phyloP scores from a whole-genome alignment of 2,329 filamentous ascomycete species.

The Metarhizium guizhouense region DNA sequence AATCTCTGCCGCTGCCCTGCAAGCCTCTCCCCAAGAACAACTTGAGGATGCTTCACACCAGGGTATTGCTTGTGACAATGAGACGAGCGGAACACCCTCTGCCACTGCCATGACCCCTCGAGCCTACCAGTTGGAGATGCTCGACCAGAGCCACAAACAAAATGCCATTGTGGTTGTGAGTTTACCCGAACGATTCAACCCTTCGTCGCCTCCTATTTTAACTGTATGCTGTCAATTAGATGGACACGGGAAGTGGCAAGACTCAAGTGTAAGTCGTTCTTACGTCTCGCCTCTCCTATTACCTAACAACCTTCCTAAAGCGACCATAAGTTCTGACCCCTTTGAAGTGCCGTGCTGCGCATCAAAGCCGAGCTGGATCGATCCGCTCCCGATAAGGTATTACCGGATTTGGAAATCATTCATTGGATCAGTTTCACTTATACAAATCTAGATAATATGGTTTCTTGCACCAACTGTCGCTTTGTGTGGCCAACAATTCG shows the following conservation, averaged over 20 bases:
- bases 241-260: slow-evolving; percentile 75
- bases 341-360: slow-evolving; percentile 53
- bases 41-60: not conserved
- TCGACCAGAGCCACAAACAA: slow-evolving; percentile 54
- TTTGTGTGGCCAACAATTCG: slow-evolving; percentile 57
- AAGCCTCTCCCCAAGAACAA: slow-evolving; percentile 2
- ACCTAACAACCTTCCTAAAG: not conserved
- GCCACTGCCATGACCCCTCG: slow-evolving; percentile 33
- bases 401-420: not conserved
- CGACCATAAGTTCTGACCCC: not conserved
- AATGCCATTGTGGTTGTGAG: slow-evolving; percentile 66
- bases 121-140: slow-evolving; percentile 70
- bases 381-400: slow-evolving; percentile 43
- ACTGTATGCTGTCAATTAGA: slow-evolving; percentile 34
- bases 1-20: slow-evolving; percentile 7
- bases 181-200: slow-evolving; percentile 1
- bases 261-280: slow-evolving; percentile 56
- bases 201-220: not conserved
- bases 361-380: slow-evolving; percentile 56
- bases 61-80: slow-evolving; percentile 1
- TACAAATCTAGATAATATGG: slow-evolving; percentile 47
- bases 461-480: slow-evolving; percentile 63
- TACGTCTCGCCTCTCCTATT: not conserved
- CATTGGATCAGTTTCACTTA: not conserved
- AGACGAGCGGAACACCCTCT: not conserved